phyloP scores from a whole-genome alignment of 495 filamentous ascomycete species.

The Penicillium bovifimosum region DNA sequence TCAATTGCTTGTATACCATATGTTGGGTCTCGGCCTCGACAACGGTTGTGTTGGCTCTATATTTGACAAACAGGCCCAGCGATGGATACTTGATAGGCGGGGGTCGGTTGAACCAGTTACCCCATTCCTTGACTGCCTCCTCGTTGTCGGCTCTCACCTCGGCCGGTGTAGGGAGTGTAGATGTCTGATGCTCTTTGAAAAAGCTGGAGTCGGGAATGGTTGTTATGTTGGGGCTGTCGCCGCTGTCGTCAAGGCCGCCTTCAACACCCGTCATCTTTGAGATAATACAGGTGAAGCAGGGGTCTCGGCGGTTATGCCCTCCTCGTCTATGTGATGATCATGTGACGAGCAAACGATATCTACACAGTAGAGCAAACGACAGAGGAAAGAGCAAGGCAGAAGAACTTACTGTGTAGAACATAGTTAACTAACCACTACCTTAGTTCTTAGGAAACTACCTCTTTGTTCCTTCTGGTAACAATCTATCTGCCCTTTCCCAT shows the following conservation, averaged over 20 bases:
- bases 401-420: no score
- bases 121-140: slow-evolving; percentile 6
- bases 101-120: slow-evolving; percentile 11
- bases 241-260: slow-evolving; percentile 1
- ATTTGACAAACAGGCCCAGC: slow-evolving; percentile 20
- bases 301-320: no score
- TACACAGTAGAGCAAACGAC: no score
- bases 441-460: no score
- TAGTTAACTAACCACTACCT: no score
- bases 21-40: slow-evolving; percentile 40
- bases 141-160: slow-evolving; percentile 18
- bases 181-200: slow-evolving; percentile 2
- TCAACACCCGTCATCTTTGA: slow-evolving; percentile 5
- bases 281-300: slow-evolving; percentile 8
- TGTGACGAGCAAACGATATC: no score
- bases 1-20: slow-evolving; percentile 28
- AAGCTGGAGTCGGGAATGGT: slow-evolving; percentile 11
- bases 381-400: no score
- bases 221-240: slow-evolving; percentile 1
- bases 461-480: no score
- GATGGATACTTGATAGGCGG: slow-evolving; percentile 34
- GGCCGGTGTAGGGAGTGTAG: slow-evolving; percentile 11
- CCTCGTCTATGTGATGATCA: no score
- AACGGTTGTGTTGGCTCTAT: slow-evolving; percentile 7
- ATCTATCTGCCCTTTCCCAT: not conserved